A percentile compares a stretch with the other conserved stretches of the same genome.
Evolutionary conservation across 1,139 yeast species (phyloP).

Genomic region (Yamadazyma oceani): DNA sequence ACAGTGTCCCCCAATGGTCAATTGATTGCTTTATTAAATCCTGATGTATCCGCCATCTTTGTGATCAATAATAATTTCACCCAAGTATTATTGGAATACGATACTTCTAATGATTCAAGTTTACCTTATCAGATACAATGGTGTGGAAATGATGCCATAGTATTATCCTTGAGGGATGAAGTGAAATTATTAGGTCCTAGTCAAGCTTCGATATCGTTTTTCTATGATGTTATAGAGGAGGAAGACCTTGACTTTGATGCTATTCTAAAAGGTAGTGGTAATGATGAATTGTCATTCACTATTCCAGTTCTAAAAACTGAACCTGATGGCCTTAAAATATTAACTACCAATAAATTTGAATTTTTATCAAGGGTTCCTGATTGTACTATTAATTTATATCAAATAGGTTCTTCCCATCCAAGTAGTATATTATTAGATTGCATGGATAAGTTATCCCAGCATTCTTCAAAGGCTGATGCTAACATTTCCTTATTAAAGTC

Average conservation of each 20-base stretch:
- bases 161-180: slow-evolving; percentile 60
- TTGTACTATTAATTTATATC: slow-evolving; percentile 61
- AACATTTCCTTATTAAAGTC: slow-evolving; percentile 60
- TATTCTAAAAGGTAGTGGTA: slow-evolving; percentile 22
- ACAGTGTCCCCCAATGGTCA: slow-evolving; percentile 61
- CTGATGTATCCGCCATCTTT: slow-evolving; percentile 42
- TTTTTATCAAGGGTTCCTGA: slow-evolving; percentile 66
- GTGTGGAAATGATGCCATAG: slow-evolving; percentile 88
- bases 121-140: slow-evolving; percentile 56
- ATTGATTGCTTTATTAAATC: slow-evolving; percentile 56
- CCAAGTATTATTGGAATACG: slow-evolving; percentile 53
- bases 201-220: slow-evolving; percentile 54
- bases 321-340: slow-evolving; percentile 68
- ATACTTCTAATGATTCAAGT: slow-evolving; percentile 35
- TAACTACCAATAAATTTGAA: slow-evolving; percentile 60
- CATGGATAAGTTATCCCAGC: slow-evolving; percentile 64
- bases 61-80: slow-evolving; percentile 55
- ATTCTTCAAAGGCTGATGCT: slow-evolving; percentile 84
- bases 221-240: slow-evolving; percentile 37
- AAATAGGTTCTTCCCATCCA: slow-evolving; percentile 81
- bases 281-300: slow-evolving; percentile 29
- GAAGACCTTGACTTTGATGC: slow-evolving; percentile 35
- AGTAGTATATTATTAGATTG: slow-evolving; percentile 83
- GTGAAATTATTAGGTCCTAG: slow-evolving; percentile 72
- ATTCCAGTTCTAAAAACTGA: slow-evolving; percentile 50